These are phyloP conservation scores for Curvularia verruculosa DNA, from an alignment of 2,329 filamentous ascomycete species.

Conservation along the genomic window DNA sequence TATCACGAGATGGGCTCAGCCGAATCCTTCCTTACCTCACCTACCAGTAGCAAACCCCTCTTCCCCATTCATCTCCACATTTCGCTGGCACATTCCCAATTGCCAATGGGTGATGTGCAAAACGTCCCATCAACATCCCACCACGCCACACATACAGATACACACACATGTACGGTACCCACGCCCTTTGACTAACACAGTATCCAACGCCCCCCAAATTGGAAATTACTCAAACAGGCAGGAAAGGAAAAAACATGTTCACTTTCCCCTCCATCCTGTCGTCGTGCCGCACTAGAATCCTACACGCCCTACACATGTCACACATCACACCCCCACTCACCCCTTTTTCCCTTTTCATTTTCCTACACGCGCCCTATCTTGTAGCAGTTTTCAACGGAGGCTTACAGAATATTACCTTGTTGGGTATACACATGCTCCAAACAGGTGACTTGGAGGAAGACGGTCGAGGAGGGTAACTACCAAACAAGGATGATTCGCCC, in stretches of 20 bases:
- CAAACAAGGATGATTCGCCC: too few relatives aligned
- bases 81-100: neutral
- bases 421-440: neutral
- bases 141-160: neutral
- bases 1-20: neutral
- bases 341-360: neutral
- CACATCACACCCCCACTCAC: neutral
- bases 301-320: neutral
- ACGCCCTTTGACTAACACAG: constrained; percentile 1
- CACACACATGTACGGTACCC: neutral
- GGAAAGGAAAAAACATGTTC: neutral
- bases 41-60: neutral
- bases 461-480: too few relatives aligned
- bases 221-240: neutral
- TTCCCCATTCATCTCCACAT: neutral
- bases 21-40: neutral
- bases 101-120: neutral
- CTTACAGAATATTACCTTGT: neutral
- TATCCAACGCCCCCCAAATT: neutral
- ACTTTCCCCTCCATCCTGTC: neutral
- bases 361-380: too few relatives aligned
- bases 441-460: too few relatives aligned
- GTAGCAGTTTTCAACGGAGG: neutral
- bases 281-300: neutral
- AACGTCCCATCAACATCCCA: neutral